Evolutionary conservation across 2,329 filamentous ascomycete genomes (phyloP), one percentile per base, ranked within the genome.

Genomic region (Aquanectria penicillioides): DNA sequence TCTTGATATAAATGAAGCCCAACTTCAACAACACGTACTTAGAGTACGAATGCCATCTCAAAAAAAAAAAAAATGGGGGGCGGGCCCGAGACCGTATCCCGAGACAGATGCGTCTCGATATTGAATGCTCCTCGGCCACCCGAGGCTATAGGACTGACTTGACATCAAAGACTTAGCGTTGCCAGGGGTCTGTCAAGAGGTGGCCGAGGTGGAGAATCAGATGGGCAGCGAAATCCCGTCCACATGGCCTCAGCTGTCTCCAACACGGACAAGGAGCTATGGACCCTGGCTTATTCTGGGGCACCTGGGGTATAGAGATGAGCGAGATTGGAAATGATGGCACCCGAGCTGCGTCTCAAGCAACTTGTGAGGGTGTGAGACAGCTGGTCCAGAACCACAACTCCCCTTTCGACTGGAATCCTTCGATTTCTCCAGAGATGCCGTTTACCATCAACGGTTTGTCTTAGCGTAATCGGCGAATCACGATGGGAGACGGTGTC

Each of bases 161-260:
- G 46, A 41, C 53, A 41, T 18, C 25, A 15, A 10, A 34, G 33
- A 51, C 43, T 23, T 13, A 25, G 40, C 44, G 15, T 26, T 25
- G 38, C 44, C 55, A 58, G 41, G 48, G 48, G 41, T 22, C 38
- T 29, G 33, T 56, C 28, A 20, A 41, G 28, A 51, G 47, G 47
- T 13, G 47, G 28, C 54, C 55, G 41, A 58, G 40, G 55, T 58
- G 55, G 55, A 58, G 55, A 48, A 58, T 46, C 41, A 48, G 33
- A 57, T 26, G 44, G 40, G 34, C 55, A 51, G 41, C 43, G 36
- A 58, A 58, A 54, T 55, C 50, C 50, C 56, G 34, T 55, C 49
- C 50, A 49, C 43, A 54, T 54, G 49, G 56, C 56, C 34, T 43
- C 49, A 59, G 44, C 13, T 38, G 29, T 23, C 23, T 48, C 43